Base-by-base conservation (phyloP, 495 filamentous ascomycete genomes). In the Collariella sp. region DNA sequence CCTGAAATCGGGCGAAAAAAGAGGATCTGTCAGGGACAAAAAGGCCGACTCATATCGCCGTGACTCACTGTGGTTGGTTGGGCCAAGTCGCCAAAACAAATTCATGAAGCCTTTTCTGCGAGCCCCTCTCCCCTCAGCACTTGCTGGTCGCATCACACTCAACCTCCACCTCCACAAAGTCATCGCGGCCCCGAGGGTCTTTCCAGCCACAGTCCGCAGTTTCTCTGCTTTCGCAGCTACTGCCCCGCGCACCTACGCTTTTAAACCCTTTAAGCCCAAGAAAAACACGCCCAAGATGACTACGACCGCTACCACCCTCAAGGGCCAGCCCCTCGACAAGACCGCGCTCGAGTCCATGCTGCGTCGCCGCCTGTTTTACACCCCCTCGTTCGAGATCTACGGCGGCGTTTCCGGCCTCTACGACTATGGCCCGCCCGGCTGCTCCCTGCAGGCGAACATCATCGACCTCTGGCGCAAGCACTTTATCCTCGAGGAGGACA, bases 301-400 rank as follows among this genome's bases (percentile, higher is more conserved):
- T n/a, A 64, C 73, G 7, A 60, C 70, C 7, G 62, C 83, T 42
- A 86, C 86, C 38, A 96, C 91, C 34, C 84, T 87, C 67, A 91
- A 87, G 66, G 93, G 91, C 58, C 82, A 91, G 76, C 82, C 85
- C 65, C 83, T 98, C 55, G 91, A 96, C 66, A 85, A 89, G 47
- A 72, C 76, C 31, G 70, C 78, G 26, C 79, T 96, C 62, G 93
- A 96, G 60, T 85, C 82, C 31, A 80, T 97, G 67, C 82, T 96
- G 56, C 81, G 86, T 53, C 85, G 89, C 51, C 85, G 91, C 68
- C 75, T 91, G 72, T 94, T 97, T 78, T 96, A 89, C 71, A 95
- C 91, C 51, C 94, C 90, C 43, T 82, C 89, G 45, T 98, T 96
- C 69, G 93, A 96, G 66, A 86, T 91, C 59, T 97, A 97, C 64